Evolutionary conservation across 306 rosid genomes (phyloP), one percentile per base, ranked within the genome.

Genomic region (Castanea mollissima): DNA sequence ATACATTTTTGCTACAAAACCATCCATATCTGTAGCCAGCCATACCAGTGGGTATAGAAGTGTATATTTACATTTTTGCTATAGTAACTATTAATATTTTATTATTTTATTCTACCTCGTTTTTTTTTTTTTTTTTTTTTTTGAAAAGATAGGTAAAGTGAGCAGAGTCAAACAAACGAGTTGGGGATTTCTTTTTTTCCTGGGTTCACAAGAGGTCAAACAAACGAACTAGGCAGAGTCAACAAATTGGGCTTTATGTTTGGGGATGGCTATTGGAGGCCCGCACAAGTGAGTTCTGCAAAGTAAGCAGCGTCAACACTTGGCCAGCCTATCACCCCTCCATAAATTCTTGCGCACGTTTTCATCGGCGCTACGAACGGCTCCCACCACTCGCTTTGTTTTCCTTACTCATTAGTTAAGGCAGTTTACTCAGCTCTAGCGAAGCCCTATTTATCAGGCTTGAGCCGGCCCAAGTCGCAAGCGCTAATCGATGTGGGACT

Each of bases 341-440:
- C 91, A 92, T 54, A 95, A 92, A 92, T 88, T 83, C 49, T 0
- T 90, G 93, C 95, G 92, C 92, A 78, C 29, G 0, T 0, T 1
- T 0, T 0, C 0, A 0, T 29, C 0, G 23, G 90, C 92, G 97
- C 92, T 4, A 91, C 96, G 77, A 92, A 70, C 84, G 75, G 95
- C 89, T 92, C 94, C 84, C 96, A 87, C 99, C 89, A 74, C 72
- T 83, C 84, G 90, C 96, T 87, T 92, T 92, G 96, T 92, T 92
- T 92, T 95, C 99, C 99, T 89, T 91, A 88, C 97, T 91, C 93
- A 91, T 89, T 91, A 91, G 93, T 89, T 91, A 89, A 91, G 91
- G 97, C 95, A 75, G 0, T 56, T 77, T 0, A 0, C 0, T 0
- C 0, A 0, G 0, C 0, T 0, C 2, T 0, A 0, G 0, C 2